Conservation (phyloP, 768 basidiomycete genomes). For the Myochromella boudieri region DNA sequence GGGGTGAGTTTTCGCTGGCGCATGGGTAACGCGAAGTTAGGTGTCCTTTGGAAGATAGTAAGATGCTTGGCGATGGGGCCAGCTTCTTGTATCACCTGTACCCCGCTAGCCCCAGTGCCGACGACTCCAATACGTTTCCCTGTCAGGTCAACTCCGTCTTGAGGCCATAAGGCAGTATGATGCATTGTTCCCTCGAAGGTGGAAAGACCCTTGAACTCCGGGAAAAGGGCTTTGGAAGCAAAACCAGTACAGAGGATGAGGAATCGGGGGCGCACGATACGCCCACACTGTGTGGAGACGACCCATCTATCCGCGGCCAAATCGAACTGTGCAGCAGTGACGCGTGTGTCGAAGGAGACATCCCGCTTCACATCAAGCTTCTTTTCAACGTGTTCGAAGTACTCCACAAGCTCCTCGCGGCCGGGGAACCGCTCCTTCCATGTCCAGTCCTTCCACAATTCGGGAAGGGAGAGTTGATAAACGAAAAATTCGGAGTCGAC, state of each 20-base stretch:
- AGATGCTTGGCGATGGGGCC: constrained; percentile 21
- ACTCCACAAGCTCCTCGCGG: constrained; percentile 19
- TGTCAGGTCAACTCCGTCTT: constrained; percentile 17
- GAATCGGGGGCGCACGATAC: constrained; percentile 16
- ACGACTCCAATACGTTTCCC: constrained; percentile 27
- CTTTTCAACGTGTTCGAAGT: constrained; percentile 23
- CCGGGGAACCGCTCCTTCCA: constrained; percentile 17
- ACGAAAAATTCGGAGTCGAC: constrained; percentile 24
- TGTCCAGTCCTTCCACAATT: constrained; percentile 26
- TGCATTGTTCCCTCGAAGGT: constrained; percentile 22
- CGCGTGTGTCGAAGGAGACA: constrained; percentile 22
- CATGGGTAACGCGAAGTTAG: constrained; percentile 24
- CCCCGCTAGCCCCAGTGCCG: constrained; percentile 26
- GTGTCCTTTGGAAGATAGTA: constrained; percentile 28
- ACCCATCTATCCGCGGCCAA: constrained; percentile 19
- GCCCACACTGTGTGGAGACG: constrained; percentile 19
- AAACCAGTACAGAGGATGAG: constrained; percentile 24
- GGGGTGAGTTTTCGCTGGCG: constrained; percentile 13
- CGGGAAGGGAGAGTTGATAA: constrained; percentile 23
- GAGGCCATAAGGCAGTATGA: constrained; percentile 25
- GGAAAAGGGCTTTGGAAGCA: constrained; percentile 22
- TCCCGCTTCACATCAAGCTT: constrained; percentile 24
- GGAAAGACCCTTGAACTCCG: constrained; percentile 19
- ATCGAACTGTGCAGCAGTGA: constrained; percentile 22
- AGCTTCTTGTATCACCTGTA: constrained; percentile 25